Percentiles rank a stretch among this genome's conserved stretches.
phyloP scores from a whole-genome alignment of 352 stramenopile species.

The Globisporangium cederbergense region DNA sequence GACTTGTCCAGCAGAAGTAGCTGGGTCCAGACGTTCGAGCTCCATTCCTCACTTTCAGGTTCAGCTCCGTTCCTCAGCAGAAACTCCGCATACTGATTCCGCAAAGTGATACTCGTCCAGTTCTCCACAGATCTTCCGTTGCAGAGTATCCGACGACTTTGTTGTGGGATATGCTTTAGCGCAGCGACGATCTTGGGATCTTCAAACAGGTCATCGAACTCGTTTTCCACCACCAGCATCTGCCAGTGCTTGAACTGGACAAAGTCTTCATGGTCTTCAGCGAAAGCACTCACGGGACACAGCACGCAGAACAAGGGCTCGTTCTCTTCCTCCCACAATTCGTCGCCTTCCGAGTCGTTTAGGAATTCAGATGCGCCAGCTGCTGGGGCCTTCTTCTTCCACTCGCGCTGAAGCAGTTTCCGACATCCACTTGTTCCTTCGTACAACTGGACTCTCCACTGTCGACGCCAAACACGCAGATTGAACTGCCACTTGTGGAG shows the following conservation, averaged over 20 bases:
- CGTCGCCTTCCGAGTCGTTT: slow-evolving; percentile 47
- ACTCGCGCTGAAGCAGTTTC: slow-evolving; percentile 46
- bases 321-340: slow-evolving; percentile 28
- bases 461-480: slow-evolving; percentile 51
- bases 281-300: slow-evolving; percentile 52
- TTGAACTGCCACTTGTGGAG: slow-evolving; percentile 81
- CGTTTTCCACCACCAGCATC: slow-evolving; percentile 73
- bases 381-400: slow-evolving; percentile 31
- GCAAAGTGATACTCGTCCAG: slow-evolving; percentile 41
- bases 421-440: slow-evolving; percentile 32
- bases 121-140: slow-evolving; percentile 55
- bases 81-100: slow-evolving; percentile 49
- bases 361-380: slow-evolving; percentile 18
- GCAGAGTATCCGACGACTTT: slow-evolving; percentile 55
- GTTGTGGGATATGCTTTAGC: slow-evolving; percentile 46
- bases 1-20: slow-evolving; percentile 38
- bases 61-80: slow-evolving; percentile 31
- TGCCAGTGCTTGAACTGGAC: slow-evolving; percentile 50
- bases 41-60: slow-evolving; percentile 7
- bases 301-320: slow-evolving; percentile 61
- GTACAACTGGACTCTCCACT: slow-evolving; percentile 65
- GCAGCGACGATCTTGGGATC: slow-evolving; percentile 33
- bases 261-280: slow-evolving; percentile 51
- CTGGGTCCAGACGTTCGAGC: slow-evolving; percentile 20
- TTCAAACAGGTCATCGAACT: slow-evolving; percentile 46